phyloP scores from a whole-genome alignment of 306 rosid species.

The Fagus sylvatica region DNA sequence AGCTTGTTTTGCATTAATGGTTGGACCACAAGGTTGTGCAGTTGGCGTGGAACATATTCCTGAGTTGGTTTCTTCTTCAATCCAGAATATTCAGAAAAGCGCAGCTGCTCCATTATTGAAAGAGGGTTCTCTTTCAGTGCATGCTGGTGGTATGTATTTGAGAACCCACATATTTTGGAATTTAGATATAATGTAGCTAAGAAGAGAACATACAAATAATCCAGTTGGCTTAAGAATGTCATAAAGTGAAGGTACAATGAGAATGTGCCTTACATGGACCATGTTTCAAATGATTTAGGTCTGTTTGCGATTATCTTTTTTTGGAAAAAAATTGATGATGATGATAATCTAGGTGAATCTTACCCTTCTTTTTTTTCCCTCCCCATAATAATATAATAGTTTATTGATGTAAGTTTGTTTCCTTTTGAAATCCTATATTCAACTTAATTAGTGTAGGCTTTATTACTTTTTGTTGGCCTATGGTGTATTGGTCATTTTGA shows the following conservation, averaged over 20 bases:
- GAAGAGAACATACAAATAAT: not conserved
- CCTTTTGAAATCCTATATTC: not conserved
- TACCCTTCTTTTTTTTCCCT: too few relatives aligned
- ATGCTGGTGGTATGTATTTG: slow-evolving; percentile 63
- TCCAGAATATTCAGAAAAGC: slow-evolving; percentile 67
- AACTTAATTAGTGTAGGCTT: not conserved
- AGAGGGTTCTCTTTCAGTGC: slow-evolving; percentile 81
- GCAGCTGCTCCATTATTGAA: slow-evolving; percentile 68
- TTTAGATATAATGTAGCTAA: not conserved
- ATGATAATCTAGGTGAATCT: not conserved
- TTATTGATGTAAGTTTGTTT: too few relatives aligned
- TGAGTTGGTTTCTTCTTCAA: slow-evolving; percentile 76
- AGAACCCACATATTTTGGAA: slow-evolving; percentile 2
- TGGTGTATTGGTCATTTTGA: too few relatives aligned
- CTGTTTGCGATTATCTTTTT: not conserved
- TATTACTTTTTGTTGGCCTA: too few relatives aligned
- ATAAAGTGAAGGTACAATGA: not conserved
- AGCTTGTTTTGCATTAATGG: slow-evolving; percentile 91
- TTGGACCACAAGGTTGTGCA: slow-evolving; percentile 76
- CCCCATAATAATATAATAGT: too few relatives aligned
- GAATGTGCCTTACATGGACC: not conserved
- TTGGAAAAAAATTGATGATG: not conserved
- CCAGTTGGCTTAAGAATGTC: not conserved
- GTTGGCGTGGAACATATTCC: slow-evolving; percentile 96
- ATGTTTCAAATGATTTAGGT: not conserved